Conservation (phyloP, 163 green algal species). For the Scenedesmus sp. region DNA sequence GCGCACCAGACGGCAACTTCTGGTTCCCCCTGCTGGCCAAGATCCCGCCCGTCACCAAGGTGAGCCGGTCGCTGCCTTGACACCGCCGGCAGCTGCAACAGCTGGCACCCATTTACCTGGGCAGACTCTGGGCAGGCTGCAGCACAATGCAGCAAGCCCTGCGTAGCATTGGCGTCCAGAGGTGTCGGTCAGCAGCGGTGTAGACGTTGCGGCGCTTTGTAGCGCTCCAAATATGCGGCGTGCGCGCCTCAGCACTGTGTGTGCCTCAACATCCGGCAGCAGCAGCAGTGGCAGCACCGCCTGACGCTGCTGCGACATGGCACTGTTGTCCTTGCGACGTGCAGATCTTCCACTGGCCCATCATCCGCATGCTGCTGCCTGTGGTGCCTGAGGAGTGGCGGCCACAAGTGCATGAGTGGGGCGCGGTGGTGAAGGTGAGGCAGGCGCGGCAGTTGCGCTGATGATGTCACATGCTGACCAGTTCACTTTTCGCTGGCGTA, state of each 20-base stretch:
- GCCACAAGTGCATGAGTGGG: conserved; percentile 34
- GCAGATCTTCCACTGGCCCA: conserved; percentile 51
- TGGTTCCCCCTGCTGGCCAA: conserved; percentile 67
- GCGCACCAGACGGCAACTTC: conserved; percentile 64
- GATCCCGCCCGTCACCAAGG: conserved; percentile 35
- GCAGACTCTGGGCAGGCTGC: background rate
- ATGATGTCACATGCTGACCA: no score
- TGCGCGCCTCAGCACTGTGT: no score
- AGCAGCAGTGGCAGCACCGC: no score
- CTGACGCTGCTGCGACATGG: background rate
- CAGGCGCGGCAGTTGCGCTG: background rate
- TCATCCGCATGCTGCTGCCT: conserved; percentile 37
- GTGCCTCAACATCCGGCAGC: no score
- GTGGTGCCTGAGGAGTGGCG: conserved; percentile 33
- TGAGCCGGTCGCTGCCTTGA: background rate
- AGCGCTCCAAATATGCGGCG: no score
- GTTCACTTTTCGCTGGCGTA: no score
- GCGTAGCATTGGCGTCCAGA: no score
- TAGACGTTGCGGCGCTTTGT: no score
- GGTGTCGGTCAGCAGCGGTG: no score
- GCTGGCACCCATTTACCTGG: no score
- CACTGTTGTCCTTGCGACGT: background rate
- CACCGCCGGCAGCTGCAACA: no score
- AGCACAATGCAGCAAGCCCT: background rate
- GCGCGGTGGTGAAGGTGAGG: conserved; percentile 49